phyloP scores from a whole-genome alignment of 2,329 filamentous ascomycete species.

The Colletotrichum paranaense region DNA sequence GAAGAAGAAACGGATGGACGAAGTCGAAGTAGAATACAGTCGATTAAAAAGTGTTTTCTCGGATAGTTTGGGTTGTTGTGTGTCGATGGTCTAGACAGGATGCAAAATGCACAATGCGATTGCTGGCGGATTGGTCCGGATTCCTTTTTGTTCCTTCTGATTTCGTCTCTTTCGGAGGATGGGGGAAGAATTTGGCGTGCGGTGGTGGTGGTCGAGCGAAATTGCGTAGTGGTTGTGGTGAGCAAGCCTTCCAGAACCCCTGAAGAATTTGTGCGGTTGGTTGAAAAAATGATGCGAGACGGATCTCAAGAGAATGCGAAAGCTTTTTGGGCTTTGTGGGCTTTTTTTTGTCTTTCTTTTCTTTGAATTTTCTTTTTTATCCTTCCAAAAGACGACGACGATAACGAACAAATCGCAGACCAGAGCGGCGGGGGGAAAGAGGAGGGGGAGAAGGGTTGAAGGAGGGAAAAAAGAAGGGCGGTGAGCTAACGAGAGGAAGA shows the following conservation, averaged over 20 bases:
- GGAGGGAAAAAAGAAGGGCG: conserved; percentile 45
- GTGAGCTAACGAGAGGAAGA: conserved; percentile 44
- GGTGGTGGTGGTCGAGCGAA: conserved; percentile 20
- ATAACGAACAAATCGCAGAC: conserved; percentile 42
- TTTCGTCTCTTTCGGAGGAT: neutral
- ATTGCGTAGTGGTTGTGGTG: conserved; percentile 17
- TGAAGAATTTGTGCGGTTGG: conserved; percentile 14
- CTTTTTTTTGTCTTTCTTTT: conserved; percentile 11
- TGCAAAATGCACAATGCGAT: conserved; percentile 19
- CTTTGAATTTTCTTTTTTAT: conserved; percentile 20
- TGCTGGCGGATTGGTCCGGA: neutral
- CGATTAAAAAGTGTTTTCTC: conserved; percentile 48
- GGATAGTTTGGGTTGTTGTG: conserved; percentile 1
- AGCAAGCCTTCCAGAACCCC: conserved; percentile 34
- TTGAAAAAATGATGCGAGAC: conserved; percentile 36
- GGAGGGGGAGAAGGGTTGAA: conserved; percentile 40
- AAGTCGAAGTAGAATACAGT: conserved; percentile 46
- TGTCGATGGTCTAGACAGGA: conserved; percentile 20
- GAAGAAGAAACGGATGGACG: conserved; percentile 16
- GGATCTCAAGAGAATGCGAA: conserved; percentile 35
- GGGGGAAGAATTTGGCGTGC: neutral
- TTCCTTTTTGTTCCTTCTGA: neutral
- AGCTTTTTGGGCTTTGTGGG: neutral
- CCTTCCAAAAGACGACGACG: conserved; percentile 38
- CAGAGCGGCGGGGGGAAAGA: conserved; percentile 40